Percentiles rank a stretch among this genome's conserved stretches.
phyloP scores from a whole-genome alignment of 2,329 filamentous ascomycete genomes.

The Xylaria sp. region DNA sequence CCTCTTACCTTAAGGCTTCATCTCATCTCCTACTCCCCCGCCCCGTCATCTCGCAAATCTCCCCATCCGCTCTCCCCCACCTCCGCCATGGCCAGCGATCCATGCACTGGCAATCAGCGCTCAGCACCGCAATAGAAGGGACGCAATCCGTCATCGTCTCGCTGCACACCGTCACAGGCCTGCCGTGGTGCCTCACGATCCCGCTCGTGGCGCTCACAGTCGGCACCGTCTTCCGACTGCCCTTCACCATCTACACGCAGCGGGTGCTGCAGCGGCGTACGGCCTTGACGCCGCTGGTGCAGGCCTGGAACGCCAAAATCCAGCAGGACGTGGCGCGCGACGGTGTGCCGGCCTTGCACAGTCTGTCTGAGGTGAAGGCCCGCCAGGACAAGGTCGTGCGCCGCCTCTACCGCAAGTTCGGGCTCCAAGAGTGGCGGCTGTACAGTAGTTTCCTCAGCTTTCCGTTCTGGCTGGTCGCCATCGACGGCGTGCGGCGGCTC shows the following conservation, averaged over 20 bases:
- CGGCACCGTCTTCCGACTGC: conserved; percentile 59
- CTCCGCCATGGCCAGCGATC: conserved; percentile 22
- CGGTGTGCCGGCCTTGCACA: conserved; percentile 18
- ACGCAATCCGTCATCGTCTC: conserved; percentile 58
- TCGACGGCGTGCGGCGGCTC: conserved; percentile 63
- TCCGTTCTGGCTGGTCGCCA: conserved; percentile 62
- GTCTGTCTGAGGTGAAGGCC: conserved; percentile 45
- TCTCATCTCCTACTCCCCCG: neutral
- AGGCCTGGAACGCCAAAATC: conserved; percentile 51
- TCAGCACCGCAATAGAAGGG: conserved; percentile 47
- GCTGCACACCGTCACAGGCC: conserved; percentile 56
- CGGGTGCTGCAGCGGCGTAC: conserved; percentile 47
- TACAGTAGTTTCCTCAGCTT: conserved; percentile 55
- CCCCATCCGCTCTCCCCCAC: conserved; percentile 4
- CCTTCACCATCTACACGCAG: conserved; percentile 57
- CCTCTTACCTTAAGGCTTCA: neutral
- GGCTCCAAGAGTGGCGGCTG: conserved; percentile 61
- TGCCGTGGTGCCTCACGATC: conserved; percentile 66
- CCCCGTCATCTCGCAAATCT: neutral
- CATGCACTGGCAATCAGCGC: conserved; percentile 51
- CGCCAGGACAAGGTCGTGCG: conserved; percentile 43
- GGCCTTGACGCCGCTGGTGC: conserved; percentile 48
- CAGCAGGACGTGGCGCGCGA: conserved; percentile 39
- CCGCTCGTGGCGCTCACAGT: conserved; percentile 62
- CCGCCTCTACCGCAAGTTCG: conserved; percentile 50